phyloP scores from a whole-genome alignment of 23 red algal genomes.

The Gracilaria domingensis region DNA sequence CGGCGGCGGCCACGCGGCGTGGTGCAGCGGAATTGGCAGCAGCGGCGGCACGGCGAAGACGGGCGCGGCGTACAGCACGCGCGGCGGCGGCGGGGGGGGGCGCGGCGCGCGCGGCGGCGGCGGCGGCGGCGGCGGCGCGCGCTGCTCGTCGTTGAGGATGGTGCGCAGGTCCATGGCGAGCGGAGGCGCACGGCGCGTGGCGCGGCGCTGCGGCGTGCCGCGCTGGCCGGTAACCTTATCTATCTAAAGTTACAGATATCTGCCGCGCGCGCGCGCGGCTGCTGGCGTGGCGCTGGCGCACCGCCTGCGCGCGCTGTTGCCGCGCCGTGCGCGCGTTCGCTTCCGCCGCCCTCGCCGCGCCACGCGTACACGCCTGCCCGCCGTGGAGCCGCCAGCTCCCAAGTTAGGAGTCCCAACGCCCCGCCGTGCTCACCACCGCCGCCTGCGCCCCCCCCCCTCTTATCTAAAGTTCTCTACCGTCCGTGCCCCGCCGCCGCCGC shows the following conservation, averaged over 20 bases:
- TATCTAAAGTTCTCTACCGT: no score
- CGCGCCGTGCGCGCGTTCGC: not conserved
- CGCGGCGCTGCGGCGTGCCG: not conserved
- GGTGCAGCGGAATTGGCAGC: no score
- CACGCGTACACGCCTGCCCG: not conserved
- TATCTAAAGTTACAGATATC: no score
- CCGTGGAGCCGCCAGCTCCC: not conserved
- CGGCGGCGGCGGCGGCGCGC: not conserved
- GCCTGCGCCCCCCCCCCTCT: no score
- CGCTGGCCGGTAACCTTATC: no score
- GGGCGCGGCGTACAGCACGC: constrained; percentile 22
- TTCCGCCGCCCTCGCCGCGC: not conserved
- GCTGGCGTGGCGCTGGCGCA: not conserved
- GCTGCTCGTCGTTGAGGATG: constrained; percentile 59
- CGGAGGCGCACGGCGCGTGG: constrained; percentile 3
- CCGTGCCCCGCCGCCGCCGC: not conserved
- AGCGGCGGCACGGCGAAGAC: not conserved
- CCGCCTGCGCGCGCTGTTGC: not conserved
- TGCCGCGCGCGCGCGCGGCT: not conserved
- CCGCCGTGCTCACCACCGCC: no score
- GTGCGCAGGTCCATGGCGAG: constrained; percentile 58
- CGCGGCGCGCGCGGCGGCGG: not conserved
- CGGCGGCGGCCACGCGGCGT: not conserved
- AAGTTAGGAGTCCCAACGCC: no score
- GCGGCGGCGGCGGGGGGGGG: constrained; percentile 31